phyloP scores from a whole-genome alignment of 805 yeast genomes.

The Hanseniaspora pseudoguilliermondii region DNA sequence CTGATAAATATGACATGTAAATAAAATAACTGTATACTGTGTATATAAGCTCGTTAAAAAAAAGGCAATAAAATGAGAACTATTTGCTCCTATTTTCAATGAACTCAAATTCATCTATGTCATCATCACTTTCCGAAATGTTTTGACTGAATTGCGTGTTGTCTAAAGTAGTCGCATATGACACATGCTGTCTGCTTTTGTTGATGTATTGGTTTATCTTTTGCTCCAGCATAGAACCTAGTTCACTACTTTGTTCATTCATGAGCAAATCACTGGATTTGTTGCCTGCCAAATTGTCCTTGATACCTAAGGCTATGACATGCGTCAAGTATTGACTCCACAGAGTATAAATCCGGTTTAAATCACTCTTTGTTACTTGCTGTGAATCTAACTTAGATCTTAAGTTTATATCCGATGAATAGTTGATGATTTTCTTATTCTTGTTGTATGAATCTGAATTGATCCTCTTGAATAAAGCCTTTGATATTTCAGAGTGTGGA shows the following conservation, averaged over 20 bases:
- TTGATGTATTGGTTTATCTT: conserved; percentile 1
- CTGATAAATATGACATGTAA: conserved; percentile 9
- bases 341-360: neutral
- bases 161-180: conserved; percentile 1
- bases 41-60: neutral
- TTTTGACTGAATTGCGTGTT: conserved; percentile 5
- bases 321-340: conserved; percentile 6
- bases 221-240: neutral
- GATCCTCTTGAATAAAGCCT: neutral
- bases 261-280: neutral
- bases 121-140: neutral
- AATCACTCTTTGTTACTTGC: neutral
- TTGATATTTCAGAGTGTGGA: neutral
- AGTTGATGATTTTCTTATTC: conserved; percentile 1
- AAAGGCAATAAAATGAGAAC: too few species aligned
- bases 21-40: neutral
- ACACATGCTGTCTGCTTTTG: conserved; percentile 1
- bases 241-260: neutral
- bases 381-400: conserved; percentile 1
- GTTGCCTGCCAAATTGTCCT: neutral
- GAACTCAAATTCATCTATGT: neutral
- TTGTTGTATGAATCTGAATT: neutral
- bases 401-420: conserved; percentile 1
- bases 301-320: neutral
- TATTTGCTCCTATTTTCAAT: neutral